These are phyloP conservation scores for Candida sojae DNA, from an alignment of 1,139 yeast species.

Conservation along the genomic window DNA sequence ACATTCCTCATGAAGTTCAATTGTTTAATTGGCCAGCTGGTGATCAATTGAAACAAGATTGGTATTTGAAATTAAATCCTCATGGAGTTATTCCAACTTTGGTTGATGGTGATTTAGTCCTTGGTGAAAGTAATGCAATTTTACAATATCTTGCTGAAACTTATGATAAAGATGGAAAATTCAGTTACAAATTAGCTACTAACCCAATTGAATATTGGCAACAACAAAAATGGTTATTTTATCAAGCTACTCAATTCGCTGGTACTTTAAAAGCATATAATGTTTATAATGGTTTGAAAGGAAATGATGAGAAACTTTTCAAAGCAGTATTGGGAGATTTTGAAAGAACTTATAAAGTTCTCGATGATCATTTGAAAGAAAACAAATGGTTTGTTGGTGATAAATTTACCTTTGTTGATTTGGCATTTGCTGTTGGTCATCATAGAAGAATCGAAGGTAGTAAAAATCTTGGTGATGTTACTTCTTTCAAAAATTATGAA, in stretches of 20 bases:
- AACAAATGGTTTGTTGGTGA: constrained; percentile 13
- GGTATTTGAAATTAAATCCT: constrained; percentile 15
- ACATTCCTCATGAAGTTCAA: constrained; percentile 13
- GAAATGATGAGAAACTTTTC: background rate
- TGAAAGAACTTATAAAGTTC: constrained; percentile 2
- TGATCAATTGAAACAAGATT: constrained; percentile 14
- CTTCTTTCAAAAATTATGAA: constrained; percentile 5
- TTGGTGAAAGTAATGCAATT: constrained; percentile 15
- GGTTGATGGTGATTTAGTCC: constrained; percentile 10
- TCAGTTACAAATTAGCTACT: constrained; percentile 4
- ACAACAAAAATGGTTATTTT: constrained; percentile 13
- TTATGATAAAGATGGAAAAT: constrained; percentile 12
- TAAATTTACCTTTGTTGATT: constrained; percentile 14
- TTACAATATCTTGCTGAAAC: constrained; percentile 11
- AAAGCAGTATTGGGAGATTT: background rate
- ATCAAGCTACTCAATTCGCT: constrained; percentile 12
- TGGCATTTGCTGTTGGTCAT: constrained; percentile 10
- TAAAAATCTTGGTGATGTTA: constrained; percentile 5
- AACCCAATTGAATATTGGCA: constrained; percentile 10
- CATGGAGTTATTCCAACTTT: constrained; percentile 14
- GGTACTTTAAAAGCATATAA: constrained; percentile 3
- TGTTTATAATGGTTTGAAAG: background rate
- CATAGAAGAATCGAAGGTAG: constrained; percentile 10
- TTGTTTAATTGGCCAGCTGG: constrained; percentile 13
- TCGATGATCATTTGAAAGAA: background rate